phyloP scores from a whole-genome alignment of 805 yeast species.

The Wickerhamiella occidentalis region DNA sequence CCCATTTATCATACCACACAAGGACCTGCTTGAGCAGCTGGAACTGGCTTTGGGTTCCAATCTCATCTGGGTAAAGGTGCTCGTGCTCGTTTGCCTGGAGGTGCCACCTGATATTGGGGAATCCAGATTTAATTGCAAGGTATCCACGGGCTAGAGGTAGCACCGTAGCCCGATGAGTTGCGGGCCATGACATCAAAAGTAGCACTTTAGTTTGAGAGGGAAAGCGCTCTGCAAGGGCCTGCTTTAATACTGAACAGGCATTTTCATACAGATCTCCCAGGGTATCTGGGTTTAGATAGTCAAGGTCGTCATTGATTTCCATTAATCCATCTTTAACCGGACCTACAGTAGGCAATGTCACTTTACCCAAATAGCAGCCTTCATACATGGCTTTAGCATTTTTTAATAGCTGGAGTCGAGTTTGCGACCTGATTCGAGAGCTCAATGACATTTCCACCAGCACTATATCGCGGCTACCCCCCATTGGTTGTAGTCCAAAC shows the following conservation, averaged over 20 bases:
- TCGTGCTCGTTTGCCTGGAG: slow-evolving; percentile 19
- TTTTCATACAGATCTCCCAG: slow-evolving; percentile 21
- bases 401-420: slow-evolving; percentile 17
- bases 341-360: slow-evolving; percentile 21
- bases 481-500: slow-evolving; percentile 28
- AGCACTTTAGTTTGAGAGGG: slow-evolving; percentile 12
- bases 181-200: slow-evolving; percentile 19
- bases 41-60: slow-evolving; percentile 24
- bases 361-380: slow-evolving; percentile 27
- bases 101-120: slow-evolving; percentile 17
- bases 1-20: slow-evolving; percentile 25
- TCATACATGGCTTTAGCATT: slow-evolving; percentile 27
- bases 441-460: slow-evolving; percentile 22
- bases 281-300: slow-evolving; percentile 19
- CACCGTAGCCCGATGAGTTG: slow-evolving; percentile 13
- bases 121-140: slow-evolving; percentile 16
- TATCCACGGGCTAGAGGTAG: slow-evolving; percentile 23
- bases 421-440: slow-evolving; percentile 11
- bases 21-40: slow-evolving; percentile 23
- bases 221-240: slow-evolving; percentile 11
- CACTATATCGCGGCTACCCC: slow-evolving; percentile 24
- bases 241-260: slow-evolving; percentile 17
- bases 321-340: slow-evolving; percentile 17
- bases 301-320: slow-evolving; percentile 17
- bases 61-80: slow-evolving; percentile 21